Evolutionary conservation across 768 basidiomycete species (phyloP).

Genomic region (Mycena rebaudengoi): DNA sequence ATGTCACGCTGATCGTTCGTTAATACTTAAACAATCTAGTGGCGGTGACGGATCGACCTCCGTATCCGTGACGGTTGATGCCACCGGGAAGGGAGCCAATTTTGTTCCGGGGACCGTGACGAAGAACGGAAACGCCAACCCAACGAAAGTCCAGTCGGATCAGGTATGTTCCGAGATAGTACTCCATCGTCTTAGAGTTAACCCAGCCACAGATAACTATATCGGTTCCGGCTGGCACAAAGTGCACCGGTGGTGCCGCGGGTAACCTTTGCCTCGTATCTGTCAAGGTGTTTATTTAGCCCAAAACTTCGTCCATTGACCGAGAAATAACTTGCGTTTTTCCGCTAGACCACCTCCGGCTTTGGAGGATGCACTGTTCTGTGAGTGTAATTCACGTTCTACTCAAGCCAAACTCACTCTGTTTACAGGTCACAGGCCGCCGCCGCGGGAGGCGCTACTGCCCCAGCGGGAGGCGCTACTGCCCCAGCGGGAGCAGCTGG

Average conservation of each 20-base stretch:
- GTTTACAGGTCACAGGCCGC: too few species aligned
- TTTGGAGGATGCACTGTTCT: not conserved
- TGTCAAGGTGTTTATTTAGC: not conserved
- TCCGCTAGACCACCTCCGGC: slow-evolving; percentile 41
- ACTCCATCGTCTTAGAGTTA: not conserved
- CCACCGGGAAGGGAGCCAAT: slow-evolving; percentile 6
- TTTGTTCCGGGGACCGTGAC: not conserved
- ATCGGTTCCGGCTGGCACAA: not conserved
- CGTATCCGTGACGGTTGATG: not conserved
- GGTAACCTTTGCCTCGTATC: slow-evolving; percentile 9
- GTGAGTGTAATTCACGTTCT: not conserved
- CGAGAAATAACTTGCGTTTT: not conserved
- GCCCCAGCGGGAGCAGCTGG: too few species aligned
- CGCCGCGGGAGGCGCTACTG: not conserved
- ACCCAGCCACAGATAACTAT: not conserved
- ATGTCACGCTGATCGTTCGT: not conserved
- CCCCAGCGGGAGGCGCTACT: not conserved
- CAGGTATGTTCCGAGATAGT: not conserved
- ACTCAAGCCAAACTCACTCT: too few species aligned
- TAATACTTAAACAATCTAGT: not conserved
- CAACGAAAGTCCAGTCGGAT: slow-evolving; percentile 25
- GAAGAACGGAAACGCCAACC: slow-evolving; percentile 29
- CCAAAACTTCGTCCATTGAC: not conserved
- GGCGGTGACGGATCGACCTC: slow-evolving; percentile 1
- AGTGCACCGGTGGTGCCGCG: slow-evolving; percentile 10